These are phyloP conservation scores for Tuber magnatum DNA, from an alignment of 495 filamentous ascomycete genomes.

Conservation along the genomic window DNA sequence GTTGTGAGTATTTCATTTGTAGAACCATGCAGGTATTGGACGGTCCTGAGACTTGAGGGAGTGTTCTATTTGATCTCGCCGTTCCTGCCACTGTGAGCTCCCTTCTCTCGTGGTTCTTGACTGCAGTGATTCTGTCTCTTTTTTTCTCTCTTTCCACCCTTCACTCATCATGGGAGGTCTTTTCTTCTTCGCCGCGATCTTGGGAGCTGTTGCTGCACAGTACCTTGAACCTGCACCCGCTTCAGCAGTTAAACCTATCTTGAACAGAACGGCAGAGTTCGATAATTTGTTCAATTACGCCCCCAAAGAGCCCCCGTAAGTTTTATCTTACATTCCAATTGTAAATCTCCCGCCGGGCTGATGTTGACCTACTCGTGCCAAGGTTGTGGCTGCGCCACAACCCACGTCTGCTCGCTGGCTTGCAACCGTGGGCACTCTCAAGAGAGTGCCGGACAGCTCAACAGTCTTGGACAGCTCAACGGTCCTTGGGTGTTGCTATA, in stretches of 20 bases:
- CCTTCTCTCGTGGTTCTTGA: not conserved
- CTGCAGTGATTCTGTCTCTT: not conserved
- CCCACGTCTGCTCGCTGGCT: too few species aligned
- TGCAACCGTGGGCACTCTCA: too few species aligned
- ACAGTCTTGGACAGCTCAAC: too few species aligned
- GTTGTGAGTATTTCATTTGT: not conserved
- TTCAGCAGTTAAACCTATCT: slow-evolving; percentile 13
- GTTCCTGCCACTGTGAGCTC: not conserved
- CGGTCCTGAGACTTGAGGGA: not conserved
- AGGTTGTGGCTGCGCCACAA: too few species aligned
- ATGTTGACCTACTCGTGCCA: not conserved
- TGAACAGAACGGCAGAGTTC: slow-evolving; percentile 16
- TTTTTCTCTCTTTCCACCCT: not conserved
- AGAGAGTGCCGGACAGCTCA: too few species aligned
- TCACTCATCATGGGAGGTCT: slow-evolving; percentile 14
- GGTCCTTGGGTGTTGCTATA: too few species aligned
- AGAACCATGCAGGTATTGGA: not conserved
- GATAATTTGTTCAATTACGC: slow-evolving; percentile 1
- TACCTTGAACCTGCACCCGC: slow-evolving; percentile 17
- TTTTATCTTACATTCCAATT: not conserved
- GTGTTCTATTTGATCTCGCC: slow-evolving; percentile 9
- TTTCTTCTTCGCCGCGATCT: slow-evolving; percentile 12
- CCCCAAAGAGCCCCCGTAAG: slow-evolving; percentile 17
- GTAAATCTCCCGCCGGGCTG: not conserved
- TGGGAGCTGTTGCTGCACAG: slow-evolving; percentile 16